These are phyloP conservation scores for Draba incana DNA, from an alignment of 345 rosid genomes.

Conservation along the genomic window DNA sequence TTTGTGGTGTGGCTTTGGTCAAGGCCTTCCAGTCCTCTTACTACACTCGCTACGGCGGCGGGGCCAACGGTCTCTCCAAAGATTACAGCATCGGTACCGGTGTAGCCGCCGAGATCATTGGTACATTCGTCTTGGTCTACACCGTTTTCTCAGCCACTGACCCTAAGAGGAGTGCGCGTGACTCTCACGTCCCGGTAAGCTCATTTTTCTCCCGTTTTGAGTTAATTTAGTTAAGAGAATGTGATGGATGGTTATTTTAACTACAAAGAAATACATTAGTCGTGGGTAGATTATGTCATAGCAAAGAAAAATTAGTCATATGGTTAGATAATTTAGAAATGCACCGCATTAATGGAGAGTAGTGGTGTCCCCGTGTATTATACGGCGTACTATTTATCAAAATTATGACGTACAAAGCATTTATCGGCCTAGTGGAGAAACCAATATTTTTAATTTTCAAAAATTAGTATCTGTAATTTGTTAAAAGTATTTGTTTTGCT, in stretches of 20 bases:
- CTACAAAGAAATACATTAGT: no score
- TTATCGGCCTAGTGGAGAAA: not conserved
- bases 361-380: constrained; percentile 14
- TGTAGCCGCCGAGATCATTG: constrained; percentile 83
- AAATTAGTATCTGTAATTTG: no score
- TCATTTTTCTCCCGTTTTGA: not conserved
- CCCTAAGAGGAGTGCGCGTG: constrained; percentile 48
- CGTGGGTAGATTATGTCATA: constrained; percentile 6
- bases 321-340: not conserved
- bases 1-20: constrained; percentile 82
- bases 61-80: constrained; percentile 54
- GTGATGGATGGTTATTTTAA: not conserved
- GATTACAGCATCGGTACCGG: constrained; percentile 65
- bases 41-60: constrained; percentile 64
- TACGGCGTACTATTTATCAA: constrained; percentile 15
- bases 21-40: constrained; percentile 65
- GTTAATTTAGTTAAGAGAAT: not conserved
- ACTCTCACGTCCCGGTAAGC: constrained; percentile 48
- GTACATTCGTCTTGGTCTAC: constrained; percentile 53
- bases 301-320: not conserved
- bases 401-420: not conserved
- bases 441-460: no score
- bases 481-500: no score
- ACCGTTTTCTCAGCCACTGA: constrained; percentile 49
- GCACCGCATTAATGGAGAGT: constrained; percentile 16